A percentile compares a stretch with the other conserved stretches of the same genome.
phyloP scores from a whole-genome alignment of 2,329 filamentous ascomycete species.

The Zelopaecilomyces penicillatus region DNA sequence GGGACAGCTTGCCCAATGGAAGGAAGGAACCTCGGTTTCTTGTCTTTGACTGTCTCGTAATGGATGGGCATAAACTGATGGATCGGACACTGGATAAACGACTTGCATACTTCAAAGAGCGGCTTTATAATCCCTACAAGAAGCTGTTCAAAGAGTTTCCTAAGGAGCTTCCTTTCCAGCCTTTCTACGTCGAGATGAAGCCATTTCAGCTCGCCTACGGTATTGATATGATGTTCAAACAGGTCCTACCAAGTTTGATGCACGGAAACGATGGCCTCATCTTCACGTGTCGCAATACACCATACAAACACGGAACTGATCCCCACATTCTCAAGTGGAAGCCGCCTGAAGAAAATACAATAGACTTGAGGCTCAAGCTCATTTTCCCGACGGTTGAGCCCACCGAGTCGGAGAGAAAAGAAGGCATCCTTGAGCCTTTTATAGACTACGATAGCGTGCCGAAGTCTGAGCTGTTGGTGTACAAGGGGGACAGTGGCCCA shows the following conservation, averaged over 20 bases:
- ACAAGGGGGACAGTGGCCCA: constrained; percentile 47
- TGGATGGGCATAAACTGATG: constrained; percentile 70
- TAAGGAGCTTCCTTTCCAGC: constrained; percentile 59
- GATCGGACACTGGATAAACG: constrained; percentile 79
- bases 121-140: constrained; percentile 64
- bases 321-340: constrained; percentile 97
- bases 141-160: constrained; percentile 57
- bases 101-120: constrained; percentile 74
- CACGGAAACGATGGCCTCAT: constrained; percentile 97
- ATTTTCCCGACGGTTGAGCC: constrained; percentile 66
- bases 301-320: constrained; percentile 87
- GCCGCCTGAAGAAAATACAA: constrained; percentile 85
- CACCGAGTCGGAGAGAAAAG: constrained; percentile 57
- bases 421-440: constrained; percentile 54
- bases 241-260: constrained; percentile 72
- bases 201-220: constrained; percentile 83
- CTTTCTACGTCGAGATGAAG: constrained; percentile 82
- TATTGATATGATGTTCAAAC: constrained; percentile 83
- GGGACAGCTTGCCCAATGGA: constrained; percentile 66
- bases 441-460: constrained; percentile 76
- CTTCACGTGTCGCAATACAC: constrained; percentile 85
- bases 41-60: constrained; percentile 85
- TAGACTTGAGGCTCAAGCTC: constrained; percentile 80
- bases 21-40: constrained; percentile 68
- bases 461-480: constrained; percentile 62